Evolutionary conservation across 441 rosid species (phyloP), one percentile per base, ranked within the genome.

Genomic region (Populus hybrid): DNA sequence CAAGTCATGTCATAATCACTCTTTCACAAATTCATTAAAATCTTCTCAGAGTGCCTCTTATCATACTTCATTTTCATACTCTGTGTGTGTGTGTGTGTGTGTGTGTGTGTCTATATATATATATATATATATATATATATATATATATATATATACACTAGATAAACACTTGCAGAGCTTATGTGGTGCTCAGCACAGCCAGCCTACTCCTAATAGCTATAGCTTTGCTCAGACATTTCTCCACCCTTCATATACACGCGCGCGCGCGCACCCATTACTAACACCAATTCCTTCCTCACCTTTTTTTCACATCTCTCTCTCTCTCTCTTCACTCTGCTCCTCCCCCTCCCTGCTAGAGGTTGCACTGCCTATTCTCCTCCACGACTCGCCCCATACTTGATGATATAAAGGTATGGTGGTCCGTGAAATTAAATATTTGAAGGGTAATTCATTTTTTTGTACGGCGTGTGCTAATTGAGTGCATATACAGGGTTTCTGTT

Each of bases 311-410:
- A 7, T 42, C 7, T 16, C 29, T 24, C 16, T 18, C 70, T 6
- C 45, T 31, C 35, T 31, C 63, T 40, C 23, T 18, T 36, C 38
- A 28, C 26, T 75, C 45, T 26, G 8, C 21, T 14, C 71, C 64
- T 36, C 72, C 69, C 23, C 7, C 29, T 64, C 42, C 45, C 42
- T 20, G 71, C 18, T 8, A 50, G 56, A 21, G 23, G 38, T 33
- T 10, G 61, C 9, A 38, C 77, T 53, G 66, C 18, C 68, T 66
- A 72, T 33, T 79, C 69, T 68, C 81, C 72, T 71, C 81, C 67
- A 26, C 88, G 40, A 59, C 21, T 79, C 68, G 84, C 88, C 78
- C 77, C 86, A 66, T 81, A 78, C 80, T 81, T 80, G 24, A 67
- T 66, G 53, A 72, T 16, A 28, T 61, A 79, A 81, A 85, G 84